A percentile compares a stretch with the other conserved stretches of the same genome.
Conservation (phyloP, 2,329 filamentous ascomycete genomes). For the Colletotrichum sp. region DNA sequence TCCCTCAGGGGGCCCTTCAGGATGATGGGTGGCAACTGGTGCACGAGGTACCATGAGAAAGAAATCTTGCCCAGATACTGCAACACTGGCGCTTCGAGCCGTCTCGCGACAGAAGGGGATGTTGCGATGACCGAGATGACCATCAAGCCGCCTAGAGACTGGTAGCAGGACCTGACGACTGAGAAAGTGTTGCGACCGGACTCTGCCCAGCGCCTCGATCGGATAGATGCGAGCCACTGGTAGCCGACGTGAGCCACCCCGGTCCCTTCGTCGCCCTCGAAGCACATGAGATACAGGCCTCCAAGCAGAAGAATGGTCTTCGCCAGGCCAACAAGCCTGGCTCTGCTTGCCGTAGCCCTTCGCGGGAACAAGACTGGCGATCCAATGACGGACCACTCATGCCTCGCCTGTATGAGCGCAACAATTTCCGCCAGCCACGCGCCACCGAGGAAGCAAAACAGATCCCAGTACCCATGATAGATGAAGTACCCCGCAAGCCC, state of each 20-base stretch:
- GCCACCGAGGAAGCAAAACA: not conserved
- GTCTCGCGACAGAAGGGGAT: not conserved
- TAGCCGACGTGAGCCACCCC: not conserved
- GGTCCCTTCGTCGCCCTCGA: not conserved
- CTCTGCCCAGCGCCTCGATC: not conserved
- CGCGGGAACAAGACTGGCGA: not conserved
- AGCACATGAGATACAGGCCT: not conserved
- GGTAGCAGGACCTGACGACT: not conserved
- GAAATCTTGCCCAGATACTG: not conserved
- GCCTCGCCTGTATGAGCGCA: not conserved
- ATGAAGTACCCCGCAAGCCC: not conserved
- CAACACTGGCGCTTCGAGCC: not conserved
- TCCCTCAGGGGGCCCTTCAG: not conserved
- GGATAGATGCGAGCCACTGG: not conserved
- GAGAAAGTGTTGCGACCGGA: not conserved
- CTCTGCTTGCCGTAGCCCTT: not conserved
- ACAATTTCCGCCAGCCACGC: not conserved
- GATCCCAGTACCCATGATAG: not conserved
- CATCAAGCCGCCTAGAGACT: not conserved
- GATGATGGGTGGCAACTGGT: not conserved
- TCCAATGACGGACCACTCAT: not conserved
- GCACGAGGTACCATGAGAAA: not conserved
- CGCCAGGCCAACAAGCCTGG: not conserved
- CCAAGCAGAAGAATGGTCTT: not conserved
- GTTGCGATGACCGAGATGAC: not conserved